Evolutionary conservation across 352 stramenopile genomes (phyloP).

Genomic region (Phytopythium mirpurense): DNA sequence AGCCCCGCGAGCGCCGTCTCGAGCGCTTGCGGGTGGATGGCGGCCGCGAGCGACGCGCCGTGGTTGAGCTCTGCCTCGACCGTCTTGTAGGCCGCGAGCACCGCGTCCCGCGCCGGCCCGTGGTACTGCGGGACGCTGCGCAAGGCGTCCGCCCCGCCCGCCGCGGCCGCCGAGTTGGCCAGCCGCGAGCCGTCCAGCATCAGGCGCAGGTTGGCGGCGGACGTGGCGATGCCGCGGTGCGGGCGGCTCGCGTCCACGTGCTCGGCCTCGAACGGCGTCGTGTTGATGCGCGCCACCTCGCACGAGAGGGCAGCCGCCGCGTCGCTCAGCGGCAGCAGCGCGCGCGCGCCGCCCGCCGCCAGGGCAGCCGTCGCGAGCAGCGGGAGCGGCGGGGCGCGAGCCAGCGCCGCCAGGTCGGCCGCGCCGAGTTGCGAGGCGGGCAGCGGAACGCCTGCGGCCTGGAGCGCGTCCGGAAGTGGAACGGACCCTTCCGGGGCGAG

Average conservation of each 20-base stretch:
- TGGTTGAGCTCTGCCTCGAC: constrained; percentile 75
- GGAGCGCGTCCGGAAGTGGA: constrained; percentile 16
- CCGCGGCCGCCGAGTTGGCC: constrained; percentile 48
- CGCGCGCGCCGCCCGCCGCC: constrained; percentile 55
- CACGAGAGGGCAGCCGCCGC: constrained; percentile 80
- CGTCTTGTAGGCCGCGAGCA: constrained; percentile 59
- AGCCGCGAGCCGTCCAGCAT: constrained; percentile 89
- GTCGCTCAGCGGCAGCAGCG: constrained; percentile 61
- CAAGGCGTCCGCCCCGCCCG: constrained; percentile 30
- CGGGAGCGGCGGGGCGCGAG: constrained; percentile 20
- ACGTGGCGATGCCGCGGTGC: constrained; percentile 85
- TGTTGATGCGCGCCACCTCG: constrained; percentile 60
- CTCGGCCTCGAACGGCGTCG: constrained; percentile 77
- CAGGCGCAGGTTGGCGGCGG: constrained; percentile 75
- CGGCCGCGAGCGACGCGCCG: constrained; percentile 14
- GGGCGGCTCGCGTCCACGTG: constrained; percentile 75
- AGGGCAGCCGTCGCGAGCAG: constrained; percentile 53
- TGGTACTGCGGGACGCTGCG: constrained; percentile 82
- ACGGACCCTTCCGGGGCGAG: not conserved
- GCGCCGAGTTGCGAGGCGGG: constrained; percentile 27
- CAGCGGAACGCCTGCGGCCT: constrained; percentile 25
- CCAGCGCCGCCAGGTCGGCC: constrained; percentile 31
- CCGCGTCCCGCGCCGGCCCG: constrained; percentile 63
- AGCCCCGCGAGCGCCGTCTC: constrained; percentile 53
- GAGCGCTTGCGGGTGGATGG: constrained; percentile 59